Evolutionary conservation across 2,329 filamentous ascomycete species (phyloP).

Genomic region (Chaetomium strumarium): DNA sequence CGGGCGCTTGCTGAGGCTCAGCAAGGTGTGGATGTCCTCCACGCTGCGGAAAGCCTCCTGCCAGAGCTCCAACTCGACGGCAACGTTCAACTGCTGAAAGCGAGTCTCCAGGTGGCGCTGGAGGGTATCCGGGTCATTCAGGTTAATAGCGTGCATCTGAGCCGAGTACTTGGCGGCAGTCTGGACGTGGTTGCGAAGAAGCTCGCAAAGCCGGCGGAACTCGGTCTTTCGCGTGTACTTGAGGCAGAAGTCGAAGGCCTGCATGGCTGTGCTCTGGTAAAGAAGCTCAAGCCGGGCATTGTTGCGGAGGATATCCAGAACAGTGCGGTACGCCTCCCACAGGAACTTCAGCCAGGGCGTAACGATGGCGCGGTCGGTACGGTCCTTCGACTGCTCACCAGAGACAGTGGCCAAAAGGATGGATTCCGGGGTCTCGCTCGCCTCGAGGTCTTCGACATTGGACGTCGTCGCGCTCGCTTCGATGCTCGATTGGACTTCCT

Average conservation of each 20-base stretch:
- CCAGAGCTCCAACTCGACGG: conserved; percentile 96
- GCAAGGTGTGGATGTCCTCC: conserved; percentile 95
- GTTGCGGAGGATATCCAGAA: conserved; percentile 97
- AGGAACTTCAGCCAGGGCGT: conserved; percentile 99
- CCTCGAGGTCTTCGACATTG: conserved; percentile 91
- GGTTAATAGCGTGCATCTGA: conserved; percentile 99
- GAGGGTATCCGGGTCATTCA: conserved; percentile 93
- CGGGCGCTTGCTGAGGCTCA: conserved; percentile 95
- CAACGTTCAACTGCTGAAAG: conserved; percentile 97
- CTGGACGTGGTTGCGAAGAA: conserved; percentile 96
- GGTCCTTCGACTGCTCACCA: conserved; percentile 93
- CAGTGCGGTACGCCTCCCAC: conserved; percentile 98
- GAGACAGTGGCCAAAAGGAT: conserved; percentile 97
- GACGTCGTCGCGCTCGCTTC: conserved; percentile 66
- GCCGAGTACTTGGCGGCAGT: conserved; percentile 98
- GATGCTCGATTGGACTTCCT: conserved; percentile 84
- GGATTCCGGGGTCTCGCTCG: conserved; percentile 94
- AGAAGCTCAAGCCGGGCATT: conserved; percentile 96
- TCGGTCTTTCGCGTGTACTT: conserved; percentile 99
- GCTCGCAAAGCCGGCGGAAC: conserved; percentile 95
- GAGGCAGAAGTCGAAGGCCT: conserved; percentile 97
- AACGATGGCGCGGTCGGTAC: conserved; percentile 95
- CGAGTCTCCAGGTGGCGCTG: conserved; percentile 96
- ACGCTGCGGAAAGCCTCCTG: conserved; percentile 99
- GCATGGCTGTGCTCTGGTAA: conserved; percentile 96